phyloP scores from a whole-genome alignment of 305 asterid genomes.

The Fraxinus ornus region DNA sequence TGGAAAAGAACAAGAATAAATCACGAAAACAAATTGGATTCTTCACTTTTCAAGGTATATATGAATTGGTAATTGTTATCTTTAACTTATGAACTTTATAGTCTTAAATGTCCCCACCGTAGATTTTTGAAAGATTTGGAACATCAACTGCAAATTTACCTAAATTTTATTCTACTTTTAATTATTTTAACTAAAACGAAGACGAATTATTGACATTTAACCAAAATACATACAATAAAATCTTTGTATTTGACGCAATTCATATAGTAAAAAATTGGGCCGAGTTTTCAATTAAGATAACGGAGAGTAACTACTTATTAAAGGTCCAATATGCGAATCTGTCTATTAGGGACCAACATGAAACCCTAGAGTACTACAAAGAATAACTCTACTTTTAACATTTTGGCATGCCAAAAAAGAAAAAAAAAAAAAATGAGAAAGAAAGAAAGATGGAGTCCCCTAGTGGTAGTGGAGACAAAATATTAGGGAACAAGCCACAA shows the following conservation, averaged over 20 bases:
- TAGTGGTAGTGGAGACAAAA: no score
- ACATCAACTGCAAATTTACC: neutral
- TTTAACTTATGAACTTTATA: neutral
- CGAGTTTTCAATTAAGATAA: neutral
- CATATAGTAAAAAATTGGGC: neutral
- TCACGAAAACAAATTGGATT: neutral
- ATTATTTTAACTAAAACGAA: neutral
- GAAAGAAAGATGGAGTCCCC: no score
- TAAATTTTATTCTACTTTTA: neutral
- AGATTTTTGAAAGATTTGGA: no score
- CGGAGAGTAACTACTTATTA: neutral
- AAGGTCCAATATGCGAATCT: neutral
- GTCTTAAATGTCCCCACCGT: neutral
- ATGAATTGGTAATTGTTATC: no score
- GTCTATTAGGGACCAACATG: neutral
- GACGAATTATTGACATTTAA: neutral
- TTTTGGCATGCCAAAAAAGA: neutral
- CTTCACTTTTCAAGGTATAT: neutral
- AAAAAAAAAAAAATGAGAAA: no score
- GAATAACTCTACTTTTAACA: neutral
- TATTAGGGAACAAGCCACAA: neutral
- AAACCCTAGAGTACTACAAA: neutral
- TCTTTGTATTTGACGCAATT: neutral
- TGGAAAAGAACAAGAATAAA: neutral
- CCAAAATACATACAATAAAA: neutral